A percentile compares a stretch with the other conserved stretches of the same genome.
Evolutionary conservation across 2,329 filamentous ascomycete species (phyloP).

Genomic region (Fusarium penzigii): DNA sequence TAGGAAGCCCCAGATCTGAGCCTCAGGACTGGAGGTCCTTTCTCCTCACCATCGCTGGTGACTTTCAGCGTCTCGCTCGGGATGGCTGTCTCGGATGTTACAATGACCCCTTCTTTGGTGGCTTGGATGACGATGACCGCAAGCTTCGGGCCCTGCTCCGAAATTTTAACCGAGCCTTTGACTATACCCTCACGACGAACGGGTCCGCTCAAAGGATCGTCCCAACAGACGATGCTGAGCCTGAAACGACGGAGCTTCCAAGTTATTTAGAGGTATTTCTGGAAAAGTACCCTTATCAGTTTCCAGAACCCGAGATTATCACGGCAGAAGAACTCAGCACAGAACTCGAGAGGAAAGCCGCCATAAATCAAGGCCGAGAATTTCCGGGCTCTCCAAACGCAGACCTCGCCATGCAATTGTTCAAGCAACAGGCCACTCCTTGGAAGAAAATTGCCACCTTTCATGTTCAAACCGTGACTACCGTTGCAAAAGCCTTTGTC

Average conservation of each 20-base stretch:
- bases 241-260: constrained; percentile 10
- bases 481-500: constrained; percentile 37
- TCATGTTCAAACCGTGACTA: constrained; percentile 36
- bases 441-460: constrained; percentile 41
- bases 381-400: constrained; percentile 41
- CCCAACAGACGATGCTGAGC: neutral
- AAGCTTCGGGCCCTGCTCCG: constrained; percentile 35
- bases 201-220: constrained; percentile 25
- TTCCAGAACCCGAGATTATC: constrained; percentile 29
- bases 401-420: constrained; percentile 40
- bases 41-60: constrained; percentile 37
- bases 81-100: constrained; percentile 34
- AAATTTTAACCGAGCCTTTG: constrained; percentile 33
- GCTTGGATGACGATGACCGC: constrained; percentile 4
- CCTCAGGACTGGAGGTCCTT: constrained; percentile 33
- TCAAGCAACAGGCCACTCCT: constrained; percentile 38
- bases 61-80: constrained; percentile 35
- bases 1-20: constrained; percentile 23
- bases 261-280: constrained; percentile 33
- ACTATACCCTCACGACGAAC: constrained; percentile 25
- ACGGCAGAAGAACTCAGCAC: constrained; percentile 13
- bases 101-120: constrained; percentile 40
- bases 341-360: constrained; percentile 35
- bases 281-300: constrained; percentile 27
- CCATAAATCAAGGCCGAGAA: constrained; percentile 41